Conservation (phyloP, 2,329 filamentous ascomycete species). For the Aspergillus sp. region DNA sequence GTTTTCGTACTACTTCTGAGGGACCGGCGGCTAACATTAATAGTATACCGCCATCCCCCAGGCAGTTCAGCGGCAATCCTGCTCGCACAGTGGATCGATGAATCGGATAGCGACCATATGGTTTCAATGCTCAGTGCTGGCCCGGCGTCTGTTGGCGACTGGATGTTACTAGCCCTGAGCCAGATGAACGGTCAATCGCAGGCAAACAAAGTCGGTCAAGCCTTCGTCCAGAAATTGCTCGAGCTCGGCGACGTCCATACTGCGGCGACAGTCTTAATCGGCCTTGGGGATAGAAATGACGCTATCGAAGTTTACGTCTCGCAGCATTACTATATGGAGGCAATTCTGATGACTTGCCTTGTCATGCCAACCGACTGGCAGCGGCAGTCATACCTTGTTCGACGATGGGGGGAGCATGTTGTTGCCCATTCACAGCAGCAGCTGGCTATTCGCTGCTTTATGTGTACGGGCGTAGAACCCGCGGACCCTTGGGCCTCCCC, state of each 20-base stretch:
- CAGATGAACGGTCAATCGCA: conserved; percentile 77
- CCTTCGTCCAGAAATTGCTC: conserved; percentile 85
- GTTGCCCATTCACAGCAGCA: conserved; percentile 85
- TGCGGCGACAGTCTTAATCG: conserved; percentile 87
- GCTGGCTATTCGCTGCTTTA: conserved; percentile 87
- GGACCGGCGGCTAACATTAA: neutral
- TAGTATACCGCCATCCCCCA: conserved; percentile 66
- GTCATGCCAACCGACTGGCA: conserved; percentile 86
- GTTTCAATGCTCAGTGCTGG: conserved; percentile 71
- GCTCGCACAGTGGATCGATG: conserved; percentile 88
- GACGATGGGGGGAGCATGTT: conserved; percentile 93
- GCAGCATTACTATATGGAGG: conserved; percentile 88
- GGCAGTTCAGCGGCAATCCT: conserved; percentile 79
- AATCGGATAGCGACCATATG: conserved; percentile 79
- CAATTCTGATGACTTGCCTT: conserved; percentile 81
- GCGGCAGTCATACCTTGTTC: conserved; percentile 79
- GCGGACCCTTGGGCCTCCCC: conserved; percentile 87
- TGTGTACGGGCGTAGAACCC: conserved; percentile 82
- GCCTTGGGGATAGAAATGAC: conserved; percentile 88
- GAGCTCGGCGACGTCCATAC: conserved; percentile 90
- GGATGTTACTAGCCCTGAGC: conserved; percentile 93
- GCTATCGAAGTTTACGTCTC: conserved; percentile 96
- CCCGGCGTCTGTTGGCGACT: conserved; percentile 90
- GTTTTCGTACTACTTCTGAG: conserved; percentile 21
- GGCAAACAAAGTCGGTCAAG: conserved; percentile 85